Conservation (phyloP, 176 grass and related monocot species). For the Raddia distichophylla region DNA sequence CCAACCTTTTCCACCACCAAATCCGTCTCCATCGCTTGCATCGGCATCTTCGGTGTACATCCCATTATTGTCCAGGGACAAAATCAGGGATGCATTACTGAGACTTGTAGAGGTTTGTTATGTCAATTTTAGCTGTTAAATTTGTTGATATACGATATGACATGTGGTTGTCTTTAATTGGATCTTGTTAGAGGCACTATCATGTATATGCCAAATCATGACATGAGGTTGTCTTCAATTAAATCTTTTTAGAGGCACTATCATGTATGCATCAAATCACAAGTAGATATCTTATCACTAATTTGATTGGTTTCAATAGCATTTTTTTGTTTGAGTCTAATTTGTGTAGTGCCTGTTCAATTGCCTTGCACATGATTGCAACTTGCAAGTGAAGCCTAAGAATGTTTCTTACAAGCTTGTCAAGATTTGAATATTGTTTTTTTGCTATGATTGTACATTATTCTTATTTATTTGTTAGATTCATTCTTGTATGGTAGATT, state of each 20-base stretch:
- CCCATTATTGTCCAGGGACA: constrained; percentile 46
- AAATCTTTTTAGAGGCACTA: background rate
- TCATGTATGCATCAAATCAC: background rate
- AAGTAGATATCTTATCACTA: background rate
- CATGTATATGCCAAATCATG: background rate
- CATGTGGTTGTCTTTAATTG: background rate
- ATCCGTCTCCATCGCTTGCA: constrained; percentile 51
- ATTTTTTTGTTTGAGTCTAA: background rate
- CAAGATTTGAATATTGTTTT: background rate
- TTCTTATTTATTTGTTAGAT: background rate
- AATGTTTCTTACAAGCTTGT: background rate
- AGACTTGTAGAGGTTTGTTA: constrained; percentile 61
- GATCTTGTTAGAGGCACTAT: background rate
- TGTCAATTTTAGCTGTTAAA: background rate
- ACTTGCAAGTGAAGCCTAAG: background rate
- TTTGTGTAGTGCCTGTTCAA: background rate
- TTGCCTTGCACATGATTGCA: background rate
- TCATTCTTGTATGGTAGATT: background rate
- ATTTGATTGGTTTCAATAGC: background rate
- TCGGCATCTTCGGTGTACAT: constrained; percentile 36
- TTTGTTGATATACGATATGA: background rate
- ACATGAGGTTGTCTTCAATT: background rate
- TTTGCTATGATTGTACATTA: background rate
- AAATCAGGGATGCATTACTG: constrained; percentile 54
- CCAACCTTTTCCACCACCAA: constrained; percentile 57